phyloP scores from a whole-genome alignment of 2,329 filamentous ascomycete species.

The Fonsecaea multimorphosa region DNA sequence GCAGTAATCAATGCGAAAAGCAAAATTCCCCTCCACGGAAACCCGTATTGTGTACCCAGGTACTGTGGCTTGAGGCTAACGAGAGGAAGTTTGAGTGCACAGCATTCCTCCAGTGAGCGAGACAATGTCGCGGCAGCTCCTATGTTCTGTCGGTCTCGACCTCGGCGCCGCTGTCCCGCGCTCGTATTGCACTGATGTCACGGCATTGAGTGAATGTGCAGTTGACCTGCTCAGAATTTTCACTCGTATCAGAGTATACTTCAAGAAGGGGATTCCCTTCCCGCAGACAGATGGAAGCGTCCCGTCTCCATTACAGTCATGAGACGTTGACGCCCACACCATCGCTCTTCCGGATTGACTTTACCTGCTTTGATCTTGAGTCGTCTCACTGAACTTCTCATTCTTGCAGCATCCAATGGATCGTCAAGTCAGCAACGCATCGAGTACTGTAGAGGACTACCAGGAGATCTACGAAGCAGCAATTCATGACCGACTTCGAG shows the following conservation, averaged over 20 bases:
- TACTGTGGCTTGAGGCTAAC: neutral
- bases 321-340: neutral
- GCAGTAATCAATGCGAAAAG: neutral
- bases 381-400: neutral
- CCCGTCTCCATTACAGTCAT: neutral
- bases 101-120: neutral
- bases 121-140: neutral
- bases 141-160: neutral
- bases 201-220: neutral
- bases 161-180: neutral
- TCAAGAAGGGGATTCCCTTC: neutral
- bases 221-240: neutral
- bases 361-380: neutral
- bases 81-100: neutral
- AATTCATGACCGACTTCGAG: slow-evolving; percentile 23
- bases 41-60: no score
- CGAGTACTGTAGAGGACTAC: slow-evolving; percentile 26
- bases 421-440: slow-evolving; percentile 9
- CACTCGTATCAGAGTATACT: neutral
- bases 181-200: neutral
- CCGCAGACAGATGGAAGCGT: neutral
- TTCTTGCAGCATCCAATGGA: slow-evolving; percentile 13
- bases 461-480: slow-evolving; percentile 21
- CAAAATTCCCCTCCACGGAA: no score
- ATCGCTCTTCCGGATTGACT: no score